Percentiles rank a stretch among this genome's conserved stretches.
Conservation (phyloP, 2,329 filamentous ascomycete genomes). For the Cladosporium sp. region DNA sequence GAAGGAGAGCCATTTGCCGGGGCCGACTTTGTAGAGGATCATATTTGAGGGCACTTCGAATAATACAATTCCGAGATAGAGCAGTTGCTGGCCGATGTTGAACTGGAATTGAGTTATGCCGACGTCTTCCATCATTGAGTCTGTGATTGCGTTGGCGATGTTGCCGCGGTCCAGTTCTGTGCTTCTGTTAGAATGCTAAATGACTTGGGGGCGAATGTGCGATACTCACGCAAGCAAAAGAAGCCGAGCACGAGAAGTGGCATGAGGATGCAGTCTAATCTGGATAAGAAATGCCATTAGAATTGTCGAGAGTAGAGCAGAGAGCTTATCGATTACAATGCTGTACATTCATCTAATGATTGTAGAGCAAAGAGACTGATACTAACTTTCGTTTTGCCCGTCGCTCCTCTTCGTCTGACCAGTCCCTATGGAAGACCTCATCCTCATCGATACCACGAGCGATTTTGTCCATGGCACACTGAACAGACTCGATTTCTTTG, state of each 20-base stretch:
- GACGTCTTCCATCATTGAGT: constrained; percentile 34
- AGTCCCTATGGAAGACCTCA: not conserved
- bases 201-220: not conserved
- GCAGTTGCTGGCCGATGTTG: constrained; percentile 38
- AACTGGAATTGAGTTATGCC: constrained; percentile 35
- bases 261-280: constrained; percentile 36
- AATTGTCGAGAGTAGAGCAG: not conserved
- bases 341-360: not conserved
- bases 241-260: constrained; percentile 36
- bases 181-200: not conserved
- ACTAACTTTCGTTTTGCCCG: not conserved
- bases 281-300: constrained; percentile 8
- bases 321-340: not conserved
- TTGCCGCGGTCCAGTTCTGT: constrained; percentile 26
- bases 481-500: not conserved
- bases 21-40: constrained; percentile 37
- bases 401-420: not conserved
- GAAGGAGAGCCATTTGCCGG: constrained; percentile 41
- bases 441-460: not conserved
- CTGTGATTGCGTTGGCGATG: constrained; percentile 35
- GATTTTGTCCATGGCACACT: not conserved
- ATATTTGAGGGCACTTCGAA: constrained; percentile 36
- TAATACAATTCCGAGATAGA: constrained; percentile 36
- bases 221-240: constrained; percentile 34
- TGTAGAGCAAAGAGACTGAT: not conserved